Evolutionary conservation across 805 yeast genomes (phyloP).

Genomic region (Myxozyma sirexii): DNA sequence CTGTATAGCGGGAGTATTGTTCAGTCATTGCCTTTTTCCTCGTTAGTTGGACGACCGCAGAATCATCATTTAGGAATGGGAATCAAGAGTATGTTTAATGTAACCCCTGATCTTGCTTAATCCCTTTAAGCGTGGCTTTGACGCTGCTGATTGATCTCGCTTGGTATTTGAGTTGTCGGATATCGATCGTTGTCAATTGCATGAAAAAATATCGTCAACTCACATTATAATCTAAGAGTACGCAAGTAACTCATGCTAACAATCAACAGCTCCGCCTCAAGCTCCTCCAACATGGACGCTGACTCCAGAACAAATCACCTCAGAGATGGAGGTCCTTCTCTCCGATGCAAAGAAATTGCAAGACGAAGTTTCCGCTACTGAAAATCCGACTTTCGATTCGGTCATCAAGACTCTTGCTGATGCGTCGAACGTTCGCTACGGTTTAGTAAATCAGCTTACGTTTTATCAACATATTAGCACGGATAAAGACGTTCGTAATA

Average conservation of each 20-base stretch:
- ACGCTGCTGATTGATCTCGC: too few species aligned
- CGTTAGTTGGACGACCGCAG: conserved; percentile 17
- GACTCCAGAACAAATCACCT: conserved; percentile 54
- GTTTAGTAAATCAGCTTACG: conserved; percentile 54
- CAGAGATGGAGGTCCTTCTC: conserved; percentile 51
- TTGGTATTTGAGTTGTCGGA: too few species aligned
- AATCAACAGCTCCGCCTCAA: conserved; percentile 42
- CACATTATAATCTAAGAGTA: too few species aligned
- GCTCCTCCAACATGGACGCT: conserved; percentile 60
- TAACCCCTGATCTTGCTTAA: background rate
- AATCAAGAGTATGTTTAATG: conserved; percentile 4
- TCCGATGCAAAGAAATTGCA: conserved; percentile 50
- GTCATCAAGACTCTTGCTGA: conserved; percentile 58
- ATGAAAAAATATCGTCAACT: too few species aligned
- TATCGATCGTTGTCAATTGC: too few species aligned
- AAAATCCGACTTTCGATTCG: conserved; percentile 57
- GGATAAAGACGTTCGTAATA: conserved; percentile 67
- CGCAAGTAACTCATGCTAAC: background rate
- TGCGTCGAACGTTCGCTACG: conserved; percentile 53
- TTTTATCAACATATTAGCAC: conserved; percentile 76
- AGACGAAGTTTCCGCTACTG: conserved; percentile 56
- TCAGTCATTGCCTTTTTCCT: conserved; percentile 18
- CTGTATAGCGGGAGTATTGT: background rate
- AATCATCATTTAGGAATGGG: conserved; percentile 19
- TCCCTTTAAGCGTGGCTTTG: too few species aligned